A percentile compares a stretch with the other conserved stretches of the same genome.
phyloP scores from a whole-genome alignment of 257 asterid species.

The Primulina eburnea region DNA sequence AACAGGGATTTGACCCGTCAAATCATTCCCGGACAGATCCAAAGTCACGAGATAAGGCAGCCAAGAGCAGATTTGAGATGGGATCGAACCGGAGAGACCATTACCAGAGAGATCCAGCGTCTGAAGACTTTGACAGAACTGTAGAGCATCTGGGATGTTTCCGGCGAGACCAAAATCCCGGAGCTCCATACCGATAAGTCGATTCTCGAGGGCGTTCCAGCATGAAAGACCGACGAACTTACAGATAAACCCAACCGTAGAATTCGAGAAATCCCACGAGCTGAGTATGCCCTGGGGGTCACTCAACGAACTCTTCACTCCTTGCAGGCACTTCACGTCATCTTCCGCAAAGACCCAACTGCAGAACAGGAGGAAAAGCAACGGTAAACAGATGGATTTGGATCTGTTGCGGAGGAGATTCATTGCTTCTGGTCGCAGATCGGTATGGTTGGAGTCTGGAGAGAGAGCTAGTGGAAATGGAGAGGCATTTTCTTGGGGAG shows the following conservation, averaged over 20 bases:
- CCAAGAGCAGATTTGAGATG: constrained; percentile 71
- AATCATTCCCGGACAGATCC: constrained; percentile 62
- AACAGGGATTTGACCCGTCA: constrained; percentile 69
- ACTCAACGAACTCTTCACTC: constrained; percentile 38
- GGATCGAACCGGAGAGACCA: constrained; percentile 63
- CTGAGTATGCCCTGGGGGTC: constrained; percentile 48
- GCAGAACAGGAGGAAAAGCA: constrained; percentile 19
- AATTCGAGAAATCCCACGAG: constrained; percentile 50
- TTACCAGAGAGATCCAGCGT: constrained; percentile 71
- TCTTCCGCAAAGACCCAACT: constrained; percentile 36
- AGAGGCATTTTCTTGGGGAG: constrained; percentile 16
- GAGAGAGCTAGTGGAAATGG: constrained; percentile 13
- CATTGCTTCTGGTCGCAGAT: constrained; percentile 16
- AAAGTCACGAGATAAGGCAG: constrained; percentile 67
- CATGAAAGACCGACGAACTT: constrained; percentile 52
- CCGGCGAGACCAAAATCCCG: constrained; percentile 44
- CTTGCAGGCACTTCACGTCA: constrained; percentile 52
- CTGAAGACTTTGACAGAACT: constrained; percentile 53
- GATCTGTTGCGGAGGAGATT: constrained; percentile 23
- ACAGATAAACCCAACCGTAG: constrained; percentile 50
- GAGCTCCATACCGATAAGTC: constrained; percentile 42
- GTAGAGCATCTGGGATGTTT: constrained; percentile 44
- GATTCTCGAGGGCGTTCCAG: constrained; percentile 66
- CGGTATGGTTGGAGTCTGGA: neutral
- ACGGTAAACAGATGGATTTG: constrained; percentile 16